Base-by-base conservation (phyloP, 2,329 filamentous ascomycete species). In the Botrytis deweyae region DNA sequence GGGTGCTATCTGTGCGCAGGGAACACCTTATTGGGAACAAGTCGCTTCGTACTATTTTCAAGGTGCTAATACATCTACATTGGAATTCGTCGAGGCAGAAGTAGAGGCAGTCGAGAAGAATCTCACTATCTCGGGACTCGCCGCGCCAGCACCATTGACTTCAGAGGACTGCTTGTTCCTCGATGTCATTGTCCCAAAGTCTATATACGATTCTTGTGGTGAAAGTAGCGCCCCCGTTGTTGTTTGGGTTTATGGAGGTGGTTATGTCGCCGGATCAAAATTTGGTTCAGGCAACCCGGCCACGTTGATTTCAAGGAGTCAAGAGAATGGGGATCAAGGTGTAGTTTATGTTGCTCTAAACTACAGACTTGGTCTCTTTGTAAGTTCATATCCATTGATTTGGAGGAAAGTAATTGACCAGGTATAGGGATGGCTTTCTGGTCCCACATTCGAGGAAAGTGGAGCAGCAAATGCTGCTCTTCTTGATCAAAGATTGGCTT, bases 401-500 rank as follows among this genome's bases (percentile, higher is more conserved):
- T 55, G 7, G 29, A 52, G 9, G 44, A 64, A 36, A 38, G 44
- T 29, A 33, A 59, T 58, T 74, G 38, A 75, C 18, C 22, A 33
- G 4, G 38, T n/a, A 36, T 63, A 75, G 74, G 74, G 81, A 7
- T 80, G 78, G 68, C 77, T 81, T 20, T 86, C 44, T 81, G 87
- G 29, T 83, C 83, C 7, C 33, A 85, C 80, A 38, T 81, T 86
- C 59, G 82, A 84, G 22, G 77, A 75, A 63, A 81, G 84, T 74
- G 86, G 85, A 22, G 82, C 81, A 20, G 81, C 85, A 5, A 89
- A 89, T 77, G 84, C 84, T 18, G 87, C 83, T 4, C 80, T 89
- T 1, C 82, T 85, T 72, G 88, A 90, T 74, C 88, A 90, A 77
- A 83, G 86, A 20, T 82, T 88, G 29, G 87, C 87, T 38, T 81